Evolutionary conservation across 768 basidiomycete species (phyloP), one percentile per base, ranked within the genome.

Genomic region (Crassisporium funariophilum): DNA sequence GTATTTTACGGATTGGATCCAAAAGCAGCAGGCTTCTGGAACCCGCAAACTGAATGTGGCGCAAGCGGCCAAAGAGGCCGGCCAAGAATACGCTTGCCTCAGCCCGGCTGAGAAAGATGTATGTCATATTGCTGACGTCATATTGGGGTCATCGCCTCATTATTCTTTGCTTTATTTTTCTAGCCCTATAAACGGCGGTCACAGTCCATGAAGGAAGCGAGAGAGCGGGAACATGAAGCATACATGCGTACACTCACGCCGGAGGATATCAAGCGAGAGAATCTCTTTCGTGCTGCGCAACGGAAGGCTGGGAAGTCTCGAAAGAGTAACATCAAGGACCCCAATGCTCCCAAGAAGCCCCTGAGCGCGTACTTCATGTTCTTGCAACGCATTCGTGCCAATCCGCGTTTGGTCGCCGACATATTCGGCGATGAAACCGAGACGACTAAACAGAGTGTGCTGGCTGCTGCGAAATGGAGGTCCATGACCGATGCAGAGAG

Each of bases 321-420:
- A 53, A 91, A 88, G 78, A 87, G 87, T 55, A 97, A 97, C 64
- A 88, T 97, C 69, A 95, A 95, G 72, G 93, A 97, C 64, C 93
- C 93, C 24, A 95, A 97, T 61, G 94, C 92, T 6, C 94, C 94
- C 3, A 95, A 93, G 82, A 95, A 95, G 62, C 94, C 94, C 5
- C 80, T 95, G 35, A 87, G 84, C 62, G 92, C 94, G 0, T 97
- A 95, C 61, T 95, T 97, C 55, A 89, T 95, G 84, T 97, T 94
- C 74, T 66, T 95, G 54, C 92, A 94, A 64, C 82, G 86, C 35
- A 97, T 97, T 56, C 78, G 94, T 50, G 85, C 88, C 43, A 83
- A 89, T 59, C 79, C 83, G 2, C 71, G 73, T 25, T 68, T 95
- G n/a, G 88, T 91, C 8, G 74, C 64, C 49, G 84, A 86, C 10